Base-by-base conservation (phyloP, 2,329 filamentous ascomycete species). In the Pyrenophora teres region DNA sequence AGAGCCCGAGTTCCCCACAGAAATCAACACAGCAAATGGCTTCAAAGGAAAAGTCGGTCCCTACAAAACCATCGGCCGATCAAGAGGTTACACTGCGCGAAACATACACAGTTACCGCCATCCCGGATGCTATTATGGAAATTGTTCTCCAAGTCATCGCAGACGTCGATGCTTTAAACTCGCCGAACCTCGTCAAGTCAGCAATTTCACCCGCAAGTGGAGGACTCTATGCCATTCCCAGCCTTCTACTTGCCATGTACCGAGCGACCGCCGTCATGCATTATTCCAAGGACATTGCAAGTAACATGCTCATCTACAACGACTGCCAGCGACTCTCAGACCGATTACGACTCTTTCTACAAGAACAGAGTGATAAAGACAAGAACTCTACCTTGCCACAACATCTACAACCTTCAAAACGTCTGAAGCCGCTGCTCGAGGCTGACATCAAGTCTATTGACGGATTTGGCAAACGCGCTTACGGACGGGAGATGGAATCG, bases 91-190 rank as follows among this genome's bases (percentile, higher is more conserved):
- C 89, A 0, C 76, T 97, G 38, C 88, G 82, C 55, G 94, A 99
- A 74, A 89, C 83, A 1, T 99, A 96, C 72, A 89, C 87, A 52
- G 89, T 96, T 44, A 97, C 93, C 0, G 88, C 89, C 2, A 88
- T 97, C 71, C 93, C 94, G 0, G 87, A 91, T 54, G 84, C 87
- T 3, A 85, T 97, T 10, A 79, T 92, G 16, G 80, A 83, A 15
- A 80, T 90, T 23, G 84, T 93, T 45, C 77, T 79, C 83, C 55
- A 76, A 40, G 70, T 77, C 6, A 67, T 81, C 54, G 55, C 69
- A 38, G 73, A 80, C 50, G 74, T 79, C 35, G 64, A 83, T 8
- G 79, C 77, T 0, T 75, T 93, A 40, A 83, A 84, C 19, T 67
- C 79, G 35, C 73, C 83, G 58, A 71, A 70, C 0, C 71, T 76